These are phyloP conservation scores for Scytalidium sp. DNA, from an alignment of 2,329 filamentous ascomycete species.

Conservation along the genomic window DNA sequence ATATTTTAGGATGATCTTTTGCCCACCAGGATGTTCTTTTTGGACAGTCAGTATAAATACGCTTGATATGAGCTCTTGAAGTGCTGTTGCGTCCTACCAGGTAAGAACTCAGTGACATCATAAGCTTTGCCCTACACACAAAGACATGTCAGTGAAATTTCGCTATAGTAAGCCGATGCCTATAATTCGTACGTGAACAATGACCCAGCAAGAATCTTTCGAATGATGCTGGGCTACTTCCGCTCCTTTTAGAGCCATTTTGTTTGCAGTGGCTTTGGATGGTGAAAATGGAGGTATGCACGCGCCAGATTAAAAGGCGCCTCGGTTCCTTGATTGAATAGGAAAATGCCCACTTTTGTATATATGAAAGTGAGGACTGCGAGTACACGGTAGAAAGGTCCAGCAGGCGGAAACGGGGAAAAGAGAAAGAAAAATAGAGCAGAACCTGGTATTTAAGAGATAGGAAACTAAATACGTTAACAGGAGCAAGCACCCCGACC, in stretches of 20 bases:
- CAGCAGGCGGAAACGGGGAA: too few relatives aligned
- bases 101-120: slow-evolving; percentile 87
- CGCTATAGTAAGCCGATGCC: slow-evolving; percentile 2
- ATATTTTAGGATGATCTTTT: slow-evolving; percentile 95
- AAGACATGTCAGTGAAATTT: slow-evolving; percentile 13
- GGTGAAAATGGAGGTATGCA: too few relatives aligned
- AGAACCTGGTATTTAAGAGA: too few relatives aligned
- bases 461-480: too few relatives aligned
- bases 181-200: slow-evolving; percentile 61
- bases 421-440: too few relatives aligned
- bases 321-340: too few relatives aligned
- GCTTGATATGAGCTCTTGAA: slow-evolving; percentile 1
- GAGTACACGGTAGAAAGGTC: too few relatives aligned
- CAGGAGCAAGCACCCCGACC: too few relatives aligned
- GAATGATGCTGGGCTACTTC: slow-evolving; percentile 72
- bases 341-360: too few relatives aligned
- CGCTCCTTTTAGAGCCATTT: slow-evolving; percentile 43
- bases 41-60: slow-evolving; percentile 7
- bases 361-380: too few relatives aligned
- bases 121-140: slow-evolving; percentile 68
- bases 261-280: too few relatives aligned
- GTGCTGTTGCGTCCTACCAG: slow-evolving; percentile 45
- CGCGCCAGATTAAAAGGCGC: too few relatives aligned
- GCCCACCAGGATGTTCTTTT: slow-evolving; percentile 79
- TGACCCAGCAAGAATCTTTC: slow-evolving; percentile 86